Evolutionary conservation across 306 rosid species (phyloP).

Genomic region (Cotoneaster glaucophyllus): DNA sequence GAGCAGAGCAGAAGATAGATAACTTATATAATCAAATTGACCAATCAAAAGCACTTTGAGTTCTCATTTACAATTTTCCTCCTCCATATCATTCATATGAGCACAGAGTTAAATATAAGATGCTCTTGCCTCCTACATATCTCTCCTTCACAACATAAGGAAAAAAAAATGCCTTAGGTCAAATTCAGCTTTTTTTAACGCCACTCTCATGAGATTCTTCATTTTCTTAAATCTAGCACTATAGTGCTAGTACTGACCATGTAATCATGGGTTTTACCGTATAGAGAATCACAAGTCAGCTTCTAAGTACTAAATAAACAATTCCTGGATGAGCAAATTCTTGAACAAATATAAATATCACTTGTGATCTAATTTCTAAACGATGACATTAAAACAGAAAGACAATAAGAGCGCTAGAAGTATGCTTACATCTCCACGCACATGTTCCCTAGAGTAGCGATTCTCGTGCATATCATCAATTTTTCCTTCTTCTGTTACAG

Average conservation of each 20-base stretch:
- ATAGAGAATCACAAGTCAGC: not conserved
- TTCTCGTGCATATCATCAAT: constrained; percentile 20
- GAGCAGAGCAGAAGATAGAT: not conserved
- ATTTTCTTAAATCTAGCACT: not conserved
- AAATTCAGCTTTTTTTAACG: not conserved
- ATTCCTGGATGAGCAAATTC: not conserved
- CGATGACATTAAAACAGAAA: not conserved
- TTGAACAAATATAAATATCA: not conserved
- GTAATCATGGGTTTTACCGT: not conserved
- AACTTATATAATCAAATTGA: not conserved
- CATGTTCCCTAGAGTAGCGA: constrained; percentile 27
- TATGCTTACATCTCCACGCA: constrained; percentile 44
- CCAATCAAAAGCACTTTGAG: not conserved
- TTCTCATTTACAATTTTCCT: not conserved
- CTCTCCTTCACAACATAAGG: not conserved
- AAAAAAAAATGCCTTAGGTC: not conserved
- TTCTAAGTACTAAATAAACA: not conserved
- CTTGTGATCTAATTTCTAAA: not conserved
- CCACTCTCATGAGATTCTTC: not conserved
- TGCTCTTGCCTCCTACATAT: not conserved
- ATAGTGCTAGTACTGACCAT: not conserved
- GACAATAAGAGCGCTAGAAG: not conserved
- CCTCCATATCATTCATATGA: not conserved
- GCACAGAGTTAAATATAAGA: not conserved
- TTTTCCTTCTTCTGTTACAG: constrained; percentile 33